Evolutionary conservation across 495 filamentous ascomycete species (phyloP), one percentile per base, ranked within the genome.

Genomic region (Extremus antarcticus): DNA sequence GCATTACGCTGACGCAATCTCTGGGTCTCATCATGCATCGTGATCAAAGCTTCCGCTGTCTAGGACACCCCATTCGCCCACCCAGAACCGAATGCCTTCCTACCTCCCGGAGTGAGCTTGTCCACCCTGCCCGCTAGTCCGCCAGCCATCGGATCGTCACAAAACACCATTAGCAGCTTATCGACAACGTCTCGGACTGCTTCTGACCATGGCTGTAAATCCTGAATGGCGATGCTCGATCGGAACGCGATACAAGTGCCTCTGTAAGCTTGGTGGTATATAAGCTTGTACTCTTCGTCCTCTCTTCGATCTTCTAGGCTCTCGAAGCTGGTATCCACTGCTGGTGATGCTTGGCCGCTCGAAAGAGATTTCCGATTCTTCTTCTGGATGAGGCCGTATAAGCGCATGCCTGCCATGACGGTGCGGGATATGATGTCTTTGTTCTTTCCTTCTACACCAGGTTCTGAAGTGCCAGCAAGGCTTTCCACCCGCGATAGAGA

Each of bases 201-300:
- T 3, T 19, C 29, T 7, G 50, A 19, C n/a, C 21, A 40, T 2
- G 50, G 32, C 50, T 52, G 55, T 15, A 76, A 50, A 17, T 45
- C 46, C 52, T 64, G 51, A 0, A 47, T 50, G n/a, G 51, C 23
- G 3, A 81, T 64, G 51, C 75, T 71, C 39, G 67, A 73, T 43
- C 80, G 70, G 23, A 83, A 72, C 3, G 79, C 76, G 62, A 83
- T 81, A 20, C 72, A 74, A 0, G 78, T 74, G 19, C 78, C 76
- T 55, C 81, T 82, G 57, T 76, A 83, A 0, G 78, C 80, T 47
- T 81, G 79, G 57, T 85, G 81, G 51, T 85, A 85, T 66, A 84
- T 75, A 9, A 75, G 60, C 63, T 84, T 85, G 64, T 80, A 85
- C 47, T 83, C 79, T 58, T 83, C 80, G 39, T 58, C 59, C 19